Evolutionary conservation across 306 rosid genomes (phyloP).

Genomic region (Quercus agrifolia): DNA sequence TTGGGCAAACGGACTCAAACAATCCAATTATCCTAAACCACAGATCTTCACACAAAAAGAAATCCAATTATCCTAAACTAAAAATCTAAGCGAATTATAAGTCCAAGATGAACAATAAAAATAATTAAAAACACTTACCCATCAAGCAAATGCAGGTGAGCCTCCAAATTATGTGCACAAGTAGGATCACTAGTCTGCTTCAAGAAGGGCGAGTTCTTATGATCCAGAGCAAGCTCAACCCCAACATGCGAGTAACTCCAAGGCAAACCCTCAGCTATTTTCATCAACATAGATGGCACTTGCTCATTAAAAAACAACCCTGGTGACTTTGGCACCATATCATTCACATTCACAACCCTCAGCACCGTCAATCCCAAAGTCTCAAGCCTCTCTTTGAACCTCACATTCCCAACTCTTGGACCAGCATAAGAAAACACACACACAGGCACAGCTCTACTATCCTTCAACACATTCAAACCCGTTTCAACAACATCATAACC

Average conservation of each 20-base stretch:
- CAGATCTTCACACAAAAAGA: too few relatives aligned
- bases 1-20: too few relatives aligned
- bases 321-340: constrained; percentile 62
- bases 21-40: too few relatives aligned
- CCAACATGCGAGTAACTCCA: constrained; percentile 88
- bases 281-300: constrained; percentile 42
- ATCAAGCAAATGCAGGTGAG: constrained; percentile 74
- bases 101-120: too few relatives aligned
- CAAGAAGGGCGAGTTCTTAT: constrained; percentile 61
- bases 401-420: constrained; percentile 74
- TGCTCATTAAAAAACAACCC: constrained; percentile 63
- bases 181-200: constrained; percentile 48
- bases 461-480: constrained; percentile 39
- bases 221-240: constrained; percentile 58
- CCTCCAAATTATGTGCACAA: constrained; percentile 73
- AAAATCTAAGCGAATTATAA: not conserved
- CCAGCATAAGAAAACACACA: constrained; percentile 71
- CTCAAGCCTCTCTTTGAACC: constrained; percentile 70
- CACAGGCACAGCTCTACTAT: constrained; percentile 43
- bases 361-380: constrained; percentile 61
- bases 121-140: constrained; percentile 41
- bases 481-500: constrained; percentile 68
- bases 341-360: constrained; percentile 68
- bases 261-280: constrained; percentile 56
- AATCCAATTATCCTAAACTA: not conserved